Conservation (phyloP, 2,329 filamentous ascomycete species). For the Fusarium subglutinans region DNA sequence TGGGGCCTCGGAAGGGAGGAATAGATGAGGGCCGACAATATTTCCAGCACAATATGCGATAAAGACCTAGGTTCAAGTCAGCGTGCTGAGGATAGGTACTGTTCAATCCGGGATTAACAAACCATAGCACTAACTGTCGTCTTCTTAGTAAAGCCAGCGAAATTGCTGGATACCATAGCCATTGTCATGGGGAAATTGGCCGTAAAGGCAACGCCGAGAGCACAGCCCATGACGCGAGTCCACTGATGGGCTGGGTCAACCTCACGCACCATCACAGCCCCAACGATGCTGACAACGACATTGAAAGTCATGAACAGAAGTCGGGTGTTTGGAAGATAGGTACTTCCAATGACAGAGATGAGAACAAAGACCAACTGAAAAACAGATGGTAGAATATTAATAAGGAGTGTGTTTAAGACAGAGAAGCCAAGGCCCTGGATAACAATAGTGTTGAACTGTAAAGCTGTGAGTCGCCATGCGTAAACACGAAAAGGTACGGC, state of each 20-base stretch:
- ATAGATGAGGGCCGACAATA: background rate
- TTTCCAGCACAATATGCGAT: background rate
- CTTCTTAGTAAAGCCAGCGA: background rate
- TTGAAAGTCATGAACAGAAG: background rate
- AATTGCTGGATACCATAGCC: background rate
- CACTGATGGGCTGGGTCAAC: background rate
- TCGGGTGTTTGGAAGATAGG: background rate
- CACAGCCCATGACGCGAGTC: background rate
- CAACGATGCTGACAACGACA: background rate
- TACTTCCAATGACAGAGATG: background rate
- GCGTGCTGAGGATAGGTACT: background rate
- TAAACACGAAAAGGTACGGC: rapidly evolving
- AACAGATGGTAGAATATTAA: background rate
- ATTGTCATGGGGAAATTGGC: background rate
- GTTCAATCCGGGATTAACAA: rapidly evolving
- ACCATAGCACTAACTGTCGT: background rate
- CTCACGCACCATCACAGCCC: background rate
- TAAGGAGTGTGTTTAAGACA: background rate
- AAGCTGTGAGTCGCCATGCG: background rate
- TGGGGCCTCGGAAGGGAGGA: background rate
- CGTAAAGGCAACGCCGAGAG: background rate
- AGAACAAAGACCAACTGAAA: background rate
- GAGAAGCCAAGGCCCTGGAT: background rate
- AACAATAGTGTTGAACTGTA: background rate
- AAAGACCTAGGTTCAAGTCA: background rate